Percentiles rank a stretch among this genome's conserved stretches.
phyloP scores from a whole-genome alignment of 371 early-diverging fungal species.

The Batrachochytrium dendrobatidis region DNA sequence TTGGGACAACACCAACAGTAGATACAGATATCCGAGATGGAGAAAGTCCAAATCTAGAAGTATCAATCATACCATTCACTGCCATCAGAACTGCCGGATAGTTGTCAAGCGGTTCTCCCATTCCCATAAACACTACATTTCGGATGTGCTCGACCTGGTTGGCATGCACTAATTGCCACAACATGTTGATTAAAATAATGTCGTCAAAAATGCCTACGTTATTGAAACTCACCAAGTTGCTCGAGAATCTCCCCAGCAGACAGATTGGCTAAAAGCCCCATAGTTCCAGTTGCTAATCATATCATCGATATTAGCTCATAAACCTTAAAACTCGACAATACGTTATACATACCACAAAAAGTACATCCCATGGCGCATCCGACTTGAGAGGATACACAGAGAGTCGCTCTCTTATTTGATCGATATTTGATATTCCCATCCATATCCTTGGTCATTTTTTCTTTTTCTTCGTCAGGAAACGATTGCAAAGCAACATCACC shows the following conservation, averaged over 20 bases:
- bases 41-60: slow-evolving; percentile 55
- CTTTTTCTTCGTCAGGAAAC: slow-evolving; percentile 35
- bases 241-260: slow-evolving; percentile 78
- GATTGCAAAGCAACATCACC: slow-evolving; percentile 32
- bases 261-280: slow-evolving; percentile 69
- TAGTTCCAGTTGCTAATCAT: slow-evolving; percentile 71
- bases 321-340: no score
- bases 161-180: slow-evolving; percentile 31
- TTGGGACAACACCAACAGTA: slow-evolving; percentile 84
- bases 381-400: slow-evolving; percentile 84
- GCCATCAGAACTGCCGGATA: slow-evolving; percentile 68
- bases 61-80: slow-evolving; percentile 64
- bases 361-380: slow-evolving; percentile 83
- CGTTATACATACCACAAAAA: slow-evolving; percentile 56
- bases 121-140: slow-evolving; percentile 85
- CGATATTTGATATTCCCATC: slow-evolving; percentile 19
- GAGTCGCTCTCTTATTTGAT: slow-evolving; percentile 60
- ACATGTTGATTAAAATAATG: not conserved
- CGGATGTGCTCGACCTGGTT: slow-evolving; percentile 43
- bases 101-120: slow-evolving; percentile 83
- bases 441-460: slow-evolving; percentile 4
- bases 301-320: not conserved
- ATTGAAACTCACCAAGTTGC: slow-evolving; percentile 53
- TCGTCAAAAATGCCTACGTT: not conserved
- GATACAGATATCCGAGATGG: slow-evolving; percentile 76